A percentile compares a stretch with the other conserved stretches of the same genome.
Conservation (phyloP, 164 flowering plant genomes). For the Kingdonia uniflora region DNA sequence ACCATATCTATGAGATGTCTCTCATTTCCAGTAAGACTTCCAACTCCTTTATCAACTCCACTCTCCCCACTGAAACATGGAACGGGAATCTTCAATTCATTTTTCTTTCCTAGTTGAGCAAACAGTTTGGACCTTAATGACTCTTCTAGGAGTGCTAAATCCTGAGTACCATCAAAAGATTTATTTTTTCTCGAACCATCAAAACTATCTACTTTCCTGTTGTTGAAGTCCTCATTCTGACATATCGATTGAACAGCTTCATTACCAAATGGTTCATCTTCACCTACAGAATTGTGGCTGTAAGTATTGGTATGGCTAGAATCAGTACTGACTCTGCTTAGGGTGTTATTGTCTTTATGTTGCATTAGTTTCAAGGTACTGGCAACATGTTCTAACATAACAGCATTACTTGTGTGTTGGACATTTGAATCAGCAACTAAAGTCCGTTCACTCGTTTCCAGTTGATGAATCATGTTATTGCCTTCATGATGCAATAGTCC, state of each 20-base stretch:
- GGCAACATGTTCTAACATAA: constrained; percentile 17
- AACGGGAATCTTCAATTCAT: constrained; percentile 16
- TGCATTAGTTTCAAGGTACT: constrained; percentile 42
- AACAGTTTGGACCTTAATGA: constrained; percentile 65
- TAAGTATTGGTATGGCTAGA: constrained; percentile 21
- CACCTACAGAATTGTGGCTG: constrained; percentile 28
- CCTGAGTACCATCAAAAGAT: constrained; percentile 20
- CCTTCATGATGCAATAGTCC: constrained; percentile 22
- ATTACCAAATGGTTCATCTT: constrained; percentile 31
- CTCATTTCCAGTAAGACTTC: constrained; percentile 23
- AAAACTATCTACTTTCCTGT: constrained; percentile 11
- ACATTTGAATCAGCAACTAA: constrained; percentile 22
- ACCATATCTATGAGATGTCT: constrained; percentile 15
- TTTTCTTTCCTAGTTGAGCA: constrained; percentile 42
- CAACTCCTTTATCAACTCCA: constrained; percentile 18
- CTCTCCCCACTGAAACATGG: constrained; percentile 11
- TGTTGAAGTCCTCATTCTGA: constrained; percentile 17
- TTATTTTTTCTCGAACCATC: constrained; percentile 8
- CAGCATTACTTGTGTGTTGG: constrained; percentile 18
- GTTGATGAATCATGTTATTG: constrained; percentile 5
- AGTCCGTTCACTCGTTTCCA: constrained; percentile 19
- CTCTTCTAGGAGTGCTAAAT: constrained; percentile 60
- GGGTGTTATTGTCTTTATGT: constrained; percentile 17
- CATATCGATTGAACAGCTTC: constrained; percentile 17
- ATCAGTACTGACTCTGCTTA: constrained; percentile 28